Base-by-base conservation (phyloP, 768 basidiomycete species). In the Boletales sp. region DNA sequence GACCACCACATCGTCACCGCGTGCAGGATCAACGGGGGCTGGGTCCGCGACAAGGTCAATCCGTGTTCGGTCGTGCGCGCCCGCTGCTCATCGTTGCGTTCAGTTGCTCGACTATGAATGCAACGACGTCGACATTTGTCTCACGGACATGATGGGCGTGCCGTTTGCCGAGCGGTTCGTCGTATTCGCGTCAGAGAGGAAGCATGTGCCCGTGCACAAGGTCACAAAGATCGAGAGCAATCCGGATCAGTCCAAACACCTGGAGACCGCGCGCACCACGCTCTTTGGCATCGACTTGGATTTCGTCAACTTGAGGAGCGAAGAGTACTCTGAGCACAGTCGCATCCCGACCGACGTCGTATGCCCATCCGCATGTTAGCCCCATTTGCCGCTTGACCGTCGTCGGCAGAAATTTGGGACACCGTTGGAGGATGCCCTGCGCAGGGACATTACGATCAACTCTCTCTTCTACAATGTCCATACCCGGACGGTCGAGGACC, bases 21-120 rank as follows among this genome's bases (percentile, higher is more conserved):
- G 21, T 21, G 21, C 21, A 21, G 21, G 21, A 21, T 21, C 41
- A 96, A 94, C 11, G 96, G 96, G 15, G 96, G 96, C 17, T 99
- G 96, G 96, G 96, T 98, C 40, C 77, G 96, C 61, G 96, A 99
- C 69, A 99, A 99, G 85, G 95, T 94, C 53, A 58, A 72, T 66
- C 25, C 4, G 17, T 34, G 61, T 15, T 57, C 51, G 44, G 30
- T 44, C 8, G 36, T 36, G 21, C 28, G 45, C 28, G 15, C 36
- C 51, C 21, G 45, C 57, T 48, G 48, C 51, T 65, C 51, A 57
- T 56, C 13, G 4, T 28, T 17, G 43, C 46, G 50, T 50, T 21
- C 21, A 93, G 96, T 74, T 98, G 40, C 77, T 98, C 33, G 86
- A 85, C 11, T 74, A 79, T 15, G 73, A 89, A 46, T 91, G 89